Base-by-base conservation (phyloP, 768 basidiomycete genomes). In the Auricularia sp. region DNA sequence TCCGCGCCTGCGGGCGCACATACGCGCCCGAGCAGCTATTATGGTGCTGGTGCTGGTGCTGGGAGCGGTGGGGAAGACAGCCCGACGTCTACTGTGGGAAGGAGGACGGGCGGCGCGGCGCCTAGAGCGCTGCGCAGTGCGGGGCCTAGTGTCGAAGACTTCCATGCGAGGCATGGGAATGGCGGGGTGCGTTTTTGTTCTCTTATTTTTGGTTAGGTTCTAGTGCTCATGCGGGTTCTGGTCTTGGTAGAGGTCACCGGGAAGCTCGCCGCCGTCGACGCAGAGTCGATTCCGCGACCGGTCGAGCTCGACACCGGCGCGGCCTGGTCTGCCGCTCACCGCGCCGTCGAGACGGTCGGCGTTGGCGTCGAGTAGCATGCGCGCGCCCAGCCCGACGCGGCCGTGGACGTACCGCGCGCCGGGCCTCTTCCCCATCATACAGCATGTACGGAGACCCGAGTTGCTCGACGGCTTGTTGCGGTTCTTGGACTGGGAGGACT, bases 401-500 rank as follows among this genome's bases (percentile, higher is more conserved):
- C 56, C 56, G 56, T 59, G 14, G 16, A 34, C 29, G 23, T 59
- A 59, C 61, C 23, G 3, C 18, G 61, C 3, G 2, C 34, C 16
- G 7, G 43, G 36, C 36, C 8, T 56, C n/a, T 71, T 70, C 63
- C 83, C 85, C 0, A 72, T 93, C 39, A 72, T 77, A n/a, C 67
- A 73, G 3, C 87, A 88, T 72, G 71, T 93, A 43, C 69, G 79
- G 6, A 74, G 84, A 58, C 77, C 82, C 0, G 74, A 75, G 39
- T 72, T 92, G 14, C 77, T 93, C 6, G 72, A 77, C 0, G 68
- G 72, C 5, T 71, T 93, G 33, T 75, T 93, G n/a, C 70, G 72
- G 3, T 86, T 82, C 70, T 70, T 92, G n/a, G 39, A 64, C 29
- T 93, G 89, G 69, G 81, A 78, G 64, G 88, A 92, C 53, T 91